Evolutionary conservation across 441 rosid species (phyloP), one percentile per base, ranked within the genome.

Genomic region (Erysimum pusillum): DNA sequence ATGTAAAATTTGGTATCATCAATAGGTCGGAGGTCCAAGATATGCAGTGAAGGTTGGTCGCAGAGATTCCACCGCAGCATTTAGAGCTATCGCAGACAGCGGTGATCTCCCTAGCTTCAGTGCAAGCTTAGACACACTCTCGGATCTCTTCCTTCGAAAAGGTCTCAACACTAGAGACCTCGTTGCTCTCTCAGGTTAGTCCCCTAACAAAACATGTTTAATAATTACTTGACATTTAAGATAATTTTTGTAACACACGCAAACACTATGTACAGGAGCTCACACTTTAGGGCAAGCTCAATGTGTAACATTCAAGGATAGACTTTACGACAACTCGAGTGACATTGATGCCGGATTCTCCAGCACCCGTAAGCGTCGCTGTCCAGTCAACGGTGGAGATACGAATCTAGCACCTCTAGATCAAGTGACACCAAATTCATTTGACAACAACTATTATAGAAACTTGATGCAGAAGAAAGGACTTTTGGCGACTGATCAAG

Each of bases 261-360:
- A 46, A 63, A 44, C 31, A 2, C 2, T 68, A 35, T 63, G 14
- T 64, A 34, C 85, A 65, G 89, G 93, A 67, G 70, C 91, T 18
- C 91, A 89, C 38, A 87, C 89, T 0, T 44, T 86, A 7, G 89
- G 93, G 7, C 88, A 83, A 53, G 91, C 96, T 35, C 85, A 78
- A 35, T 85, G 91, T 75, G 41, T 60, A 35, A 83, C 86, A 1
- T 89, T 90, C 44, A 79, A 76, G 0, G 81, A 72, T 3, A 82
- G 92, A 53, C 80, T 89, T 12, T 85, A 89, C 81, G 69, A 69
- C 74, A 83, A 81, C 34, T 72, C 69, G 6, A 86, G 75, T 35
- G 76, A 82, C 60, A 84, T 86, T 6, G 86, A 86, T n/a, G 82
- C 84, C 5, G 86, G 81, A 11, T 86, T 86, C 41, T 82, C 91